Base-by-base conservation (phyloP, 2,329 filamentous ascomycete genomes). In the Aureobasidium musti region DNA sequence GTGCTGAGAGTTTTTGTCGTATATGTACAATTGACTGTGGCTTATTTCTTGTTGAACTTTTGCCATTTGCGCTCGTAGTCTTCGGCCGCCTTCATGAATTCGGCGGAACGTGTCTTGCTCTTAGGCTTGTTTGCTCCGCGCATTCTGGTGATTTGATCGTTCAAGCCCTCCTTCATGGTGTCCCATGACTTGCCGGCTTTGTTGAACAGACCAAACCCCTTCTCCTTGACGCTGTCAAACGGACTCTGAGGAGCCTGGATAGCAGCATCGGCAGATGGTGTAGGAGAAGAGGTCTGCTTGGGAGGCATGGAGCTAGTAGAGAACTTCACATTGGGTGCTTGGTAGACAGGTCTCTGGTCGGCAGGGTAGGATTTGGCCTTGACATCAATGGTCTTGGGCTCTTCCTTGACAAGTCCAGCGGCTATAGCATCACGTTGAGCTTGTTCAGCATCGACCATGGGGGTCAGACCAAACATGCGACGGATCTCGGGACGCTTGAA, bases 401-500 rank as follows among this genome's bases (percentile, higher is more conserved):
- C 54, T 37, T 65, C 61, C 21, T 65, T 65, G 37, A 41, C 37
- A 11, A 65, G 61, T 11, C 61, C 61, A 23, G 49, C 50, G 8
- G 50, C 50, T 3, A 65, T 17, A 13, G 61, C 61, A 54, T 65
- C 61, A 23, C 61, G 61, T 33, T 21, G 54, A 65, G 39, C 56
- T 47, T 33, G 66, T 14, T 14, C 49, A 13, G 43, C 35, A 28
- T 53, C 35, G 23, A 66, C 3, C 41, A 78, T 61, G n/a, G 77
- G 78, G 10, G 76, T 72, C 47, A 83, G 73, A 37, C 76, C 70
- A 41, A 82, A 72, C 49, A 72, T 64, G 8, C 73, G 71, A 28
- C 82, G 73, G 63, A 83, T 73, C 3, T 67, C 64, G 30, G 74
- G 70, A 35, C 70, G 74, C 52, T 77, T 77, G 33, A 83, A 74